Evolutionary conservation across 495 filamentous ascomycete species (phyloP).

Genomic region (Elaphomyces granulatus): DNA sequence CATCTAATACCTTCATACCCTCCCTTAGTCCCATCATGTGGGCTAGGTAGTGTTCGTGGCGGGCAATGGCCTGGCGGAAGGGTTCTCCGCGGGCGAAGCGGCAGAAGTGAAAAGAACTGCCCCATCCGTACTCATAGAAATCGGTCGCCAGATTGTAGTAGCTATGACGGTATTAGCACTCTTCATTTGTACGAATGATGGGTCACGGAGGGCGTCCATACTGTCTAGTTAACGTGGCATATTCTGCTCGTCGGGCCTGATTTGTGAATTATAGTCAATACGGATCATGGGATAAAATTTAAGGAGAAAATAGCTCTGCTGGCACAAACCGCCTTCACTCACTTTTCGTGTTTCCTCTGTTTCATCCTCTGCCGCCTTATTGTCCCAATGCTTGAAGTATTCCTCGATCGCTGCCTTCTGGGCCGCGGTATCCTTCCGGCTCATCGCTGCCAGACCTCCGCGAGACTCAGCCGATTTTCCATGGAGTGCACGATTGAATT

Average conservation of each 20-base stretch:
- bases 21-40: slow-evolving; percentile 74
- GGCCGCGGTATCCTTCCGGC: slow-evolving; percentile 66
- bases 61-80: slow-evolving; percentile 87
- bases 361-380: slow-evolving; percentile 66
- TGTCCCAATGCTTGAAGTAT: slow-evolving; percentile 99
- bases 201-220: slow-evolving; percentile 38
- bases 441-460: slow-evolving; percentile 69
- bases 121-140: slow-evolving; percentile 96
- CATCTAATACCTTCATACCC: slow-evolving; percentile 84
- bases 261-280: slow-evolving; percentile 4
- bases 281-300: neutral
- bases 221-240: slow-evolving; percentile 91
- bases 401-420: slow-evolving; percentile 87
- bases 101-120: slow-evolving; percentile 93
- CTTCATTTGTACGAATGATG: too few species aligned
- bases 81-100: slow-evolving; percentile 79
- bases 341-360: slow-evolving; percentile 70
- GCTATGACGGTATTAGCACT: slow-evolving; percentile 24
- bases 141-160: slow-evolving; percentile 99
- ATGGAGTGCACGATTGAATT: slow-evolving; percentile 84
- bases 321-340: slow-evolving; percentile 10
- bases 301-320: neutral
- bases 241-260: slow-evolving; percentile 72
- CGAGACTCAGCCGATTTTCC: slow-evolving; percentile 60
- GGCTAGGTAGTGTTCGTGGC: slow-evolving; percentile 97